Evolutionary conservation across 1,139 yeast species (phyloP).

Genomic region (Diutina sp.): DNA sequence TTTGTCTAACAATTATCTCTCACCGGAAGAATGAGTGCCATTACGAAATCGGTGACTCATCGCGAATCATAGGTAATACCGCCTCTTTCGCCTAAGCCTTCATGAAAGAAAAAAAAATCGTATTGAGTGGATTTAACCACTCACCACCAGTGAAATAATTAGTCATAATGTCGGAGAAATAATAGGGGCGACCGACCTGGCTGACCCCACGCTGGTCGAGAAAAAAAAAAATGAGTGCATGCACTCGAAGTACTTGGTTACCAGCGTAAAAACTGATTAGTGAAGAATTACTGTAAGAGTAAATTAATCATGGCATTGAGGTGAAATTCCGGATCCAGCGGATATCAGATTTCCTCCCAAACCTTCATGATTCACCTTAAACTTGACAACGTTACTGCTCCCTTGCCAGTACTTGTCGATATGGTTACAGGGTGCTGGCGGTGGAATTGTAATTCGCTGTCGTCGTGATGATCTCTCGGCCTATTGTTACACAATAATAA

Average conservation of each 20-base stretch:
- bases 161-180: not conserved
- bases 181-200: not conserved
- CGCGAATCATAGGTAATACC: not conserved
- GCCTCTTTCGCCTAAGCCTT: not conserved
- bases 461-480: not conserved
- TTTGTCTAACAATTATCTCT: too few species aligned
- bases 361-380: not conserved
- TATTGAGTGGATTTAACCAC: not conserved
- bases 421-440: too few species aligned
- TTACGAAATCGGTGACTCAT: not conserved
- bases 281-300: not conserved
- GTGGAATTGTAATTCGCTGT: too few species aligned
- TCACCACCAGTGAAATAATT: not conserved
- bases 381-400: too few species aligned
- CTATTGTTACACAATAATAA: not conserved
- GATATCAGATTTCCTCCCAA: not conserved
- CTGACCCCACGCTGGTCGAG: not conserved
- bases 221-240: not conserved
- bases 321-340: not conserved
- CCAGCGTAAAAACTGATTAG: not conserved
- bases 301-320: not conserved
- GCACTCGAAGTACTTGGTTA: not conserved
- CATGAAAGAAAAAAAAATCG: not conserved
- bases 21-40: not conserved
- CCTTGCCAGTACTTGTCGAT: too few species aligned